Conservation (phyloP, 345 rosid genomes). For the Garcia nutans region DNA sequence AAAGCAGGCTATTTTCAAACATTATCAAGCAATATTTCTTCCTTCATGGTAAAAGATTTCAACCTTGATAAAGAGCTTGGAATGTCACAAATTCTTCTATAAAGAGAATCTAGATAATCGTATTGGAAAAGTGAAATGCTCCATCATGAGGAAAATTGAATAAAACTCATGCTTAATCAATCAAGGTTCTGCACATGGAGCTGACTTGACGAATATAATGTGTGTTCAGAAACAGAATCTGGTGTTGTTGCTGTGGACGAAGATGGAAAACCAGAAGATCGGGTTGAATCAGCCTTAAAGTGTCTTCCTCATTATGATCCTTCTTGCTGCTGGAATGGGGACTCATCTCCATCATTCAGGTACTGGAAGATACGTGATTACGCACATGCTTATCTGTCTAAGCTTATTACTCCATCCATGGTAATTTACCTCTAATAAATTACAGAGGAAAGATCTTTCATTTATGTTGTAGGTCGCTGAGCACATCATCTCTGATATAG, state of each 20-base stretch:
- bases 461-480: constrained; percentile 62
- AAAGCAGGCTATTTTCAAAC: background rate
- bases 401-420: constrained; percentile 63
- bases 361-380: constrained; percentile 93
- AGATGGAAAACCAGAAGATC: constrained; percentile 60
- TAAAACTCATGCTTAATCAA: constrained; percentile 1
- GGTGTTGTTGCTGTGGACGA: constrained; percentile 48
- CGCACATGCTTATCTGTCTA: constrained; percentile 73
- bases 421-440: constrained; percentile 35
- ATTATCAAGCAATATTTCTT: background rate
- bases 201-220: constrained; percentile 12
- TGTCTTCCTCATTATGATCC: constrained; percentile 71
- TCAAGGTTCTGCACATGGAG: background rate
- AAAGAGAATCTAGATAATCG: background rate
- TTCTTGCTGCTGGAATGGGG: constrained; percentile 40
- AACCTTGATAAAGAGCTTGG: background rate
- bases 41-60: background rate
- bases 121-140: background rate
- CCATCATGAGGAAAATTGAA: background rate
- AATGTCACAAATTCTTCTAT: background rate
- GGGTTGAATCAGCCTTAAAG: constrained; percentile 60
- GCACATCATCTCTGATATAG: constrained; percentile 46
- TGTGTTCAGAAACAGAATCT: constrained; percentile 55
- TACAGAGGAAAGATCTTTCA: constrained; percentile 1
- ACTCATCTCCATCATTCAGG: constrained; percentile 42